Base-by-base conservation (phyloP, 2,329 filamentous ascomycete genomes). In the Stemphylium beticola region DNA sequence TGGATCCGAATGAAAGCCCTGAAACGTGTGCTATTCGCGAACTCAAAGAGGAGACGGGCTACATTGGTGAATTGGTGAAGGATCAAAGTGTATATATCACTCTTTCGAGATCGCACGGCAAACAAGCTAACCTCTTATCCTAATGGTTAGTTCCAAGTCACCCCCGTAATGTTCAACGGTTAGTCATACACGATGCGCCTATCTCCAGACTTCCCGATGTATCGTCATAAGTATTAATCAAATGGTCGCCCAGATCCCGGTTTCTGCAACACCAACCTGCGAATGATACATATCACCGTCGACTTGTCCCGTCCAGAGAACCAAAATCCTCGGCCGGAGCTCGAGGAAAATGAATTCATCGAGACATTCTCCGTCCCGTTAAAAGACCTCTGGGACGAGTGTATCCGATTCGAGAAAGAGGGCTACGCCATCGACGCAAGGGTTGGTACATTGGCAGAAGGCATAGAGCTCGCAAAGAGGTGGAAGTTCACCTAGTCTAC, bases 301-400 rank as follows among this genome's bases (percentile, higher is more conserved):
- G 89, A 93, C 73, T 85, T 90, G 81, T 81, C 77, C 4, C 77
- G 86, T 1, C 83, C 87, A 0, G 86, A 86, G 64, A 93, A 93
- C 69, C 83, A 87, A 69, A 80, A 89, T 48, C 85, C 85, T 1
- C 60, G 86, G 72, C 87, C 90, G 0, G 78, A 89, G 68, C 80
- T 93, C 6, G 90, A 93, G 70, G 90, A 92, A 22, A 88, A 86
- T 59, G 90, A 93, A 76, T 93, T 92, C 69, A 93, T 93, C 67
- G 89, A 93, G 72, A 87, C 87, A 31, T 93, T 93, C 66, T 85
- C 83, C 8, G 81, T 91, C 7, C 87, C 86, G 5, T 69, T 93
- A 38, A 78, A 75, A 17, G 78, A 82, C 12, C 74, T 93, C 34
- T 92, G 88, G 78, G 81, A 81, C 0, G 86, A 89, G 68, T 87